These are phyloP conservation scores for Fusarium oxysporum DNA, from an alignment of 2,329 filamentous ascomycete genomes.

Conservation along the genomic window DNA sequence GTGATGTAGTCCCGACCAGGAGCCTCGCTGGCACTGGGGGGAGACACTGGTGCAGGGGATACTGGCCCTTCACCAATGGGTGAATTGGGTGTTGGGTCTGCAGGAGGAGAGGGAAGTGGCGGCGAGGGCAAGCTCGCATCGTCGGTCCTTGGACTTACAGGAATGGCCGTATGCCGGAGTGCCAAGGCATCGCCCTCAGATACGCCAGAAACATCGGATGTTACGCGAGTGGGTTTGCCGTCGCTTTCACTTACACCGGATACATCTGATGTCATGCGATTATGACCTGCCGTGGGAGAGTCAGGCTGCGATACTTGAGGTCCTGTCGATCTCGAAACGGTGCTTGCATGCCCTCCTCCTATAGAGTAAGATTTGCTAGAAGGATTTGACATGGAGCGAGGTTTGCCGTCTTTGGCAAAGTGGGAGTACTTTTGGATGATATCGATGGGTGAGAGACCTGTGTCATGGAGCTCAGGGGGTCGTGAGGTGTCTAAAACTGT, in stretches of 20 bases:
- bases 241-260: constrained; percentile 31
- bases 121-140: constrained; percentile 11
- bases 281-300: constrained; percentile 24
- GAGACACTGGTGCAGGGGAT: constrained; percentile 36
- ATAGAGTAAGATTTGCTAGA: constrained; percentile 44
- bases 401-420: constrained; percentile 30
- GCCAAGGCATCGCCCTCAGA: constrained; percentile 38
- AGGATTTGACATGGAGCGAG: constrained; percentile 35
- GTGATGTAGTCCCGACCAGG: constrained; percentile 47
- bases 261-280: constrained; percentile 39
- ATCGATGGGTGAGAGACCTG: constrained; percentile 54
- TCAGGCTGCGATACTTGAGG: constrained; percentile 14
- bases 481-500: constrained; percentile 56
- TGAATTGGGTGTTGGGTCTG: constrained; percentile 17
- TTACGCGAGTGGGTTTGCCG: constrained; percentile 22
- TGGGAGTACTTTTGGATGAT: constrained; percentile 53
- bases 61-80: constrained; percentile 8
- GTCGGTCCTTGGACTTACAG: constrained; percentile 39
- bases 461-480: constrained; percentile 59
- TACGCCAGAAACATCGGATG: constrained; percentile 42
- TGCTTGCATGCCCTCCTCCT: constrained; percentile 42
- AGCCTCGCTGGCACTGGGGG: constrained; percentile 45
- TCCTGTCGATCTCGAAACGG: constrained; percentile 46
- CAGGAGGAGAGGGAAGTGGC: constrained; percentile 26
- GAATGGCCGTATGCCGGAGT: constrained; percentile 28